Base-by-base conservation (phyloP, 768 basidiomycete species). In the Podaxis pistillaris region DNA sequence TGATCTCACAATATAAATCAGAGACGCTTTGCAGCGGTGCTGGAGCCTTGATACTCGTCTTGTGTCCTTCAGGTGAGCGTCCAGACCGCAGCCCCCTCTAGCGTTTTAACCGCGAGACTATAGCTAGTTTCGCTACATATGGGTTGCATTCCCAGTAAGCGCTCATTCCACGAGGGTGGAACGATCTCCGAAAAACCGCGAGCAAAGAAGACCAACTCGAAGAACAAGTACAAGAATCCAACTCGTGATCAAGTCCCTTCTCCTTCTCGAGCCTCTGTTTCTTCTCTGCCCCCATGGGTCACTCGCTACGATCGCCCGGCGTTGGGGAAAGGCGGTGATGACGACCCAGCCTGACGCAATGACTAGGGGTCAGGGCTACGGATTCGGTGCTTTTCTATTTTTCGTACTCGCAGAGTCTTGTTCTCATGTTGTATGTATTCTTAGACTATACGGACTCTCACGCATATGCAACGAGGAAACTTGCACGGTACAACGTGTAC, bases 61-160 rank as follows among this genome's bases (percentile, higher is more conserved):
- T 26, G n/a, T 33, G 15, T 12, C 30, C 13, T 4, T 30, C 49
- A 51, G 49, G 58, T 60, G 28, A 58, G 57, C 22, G 2, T 40
- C 12, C 12, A 13, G 12, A 15, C n/a, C 7, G 11, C 36, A 28
- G 19, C 15, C 22, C 47, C 49, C 5, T 22, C 6, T 12, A 13
- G 8, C 44, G 5, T 17, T 57, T 22, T 40, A 11, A 41, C 38
- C 44, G 22, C 49, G 13, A 15, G n/a, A 24, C 28, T 49, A 30
- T 22, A 58, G 33, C n/a, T 24, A 30, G 1, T 19, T 44, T 19
- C 19, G 7, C 17, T 22, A 15, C 15, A 46, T 52, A 79, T 81
- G 80, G 79, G 79, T 38, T 81, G 79, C 67, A 76, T 76, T 53
- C 74, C 76, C 36, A 81, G 78, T 70, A 81, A 78, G 65, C 72